phyloP scores from a whole-genome alignment of 805 yeast genomes.

The Metschnikowia arizonensis region DNA sequence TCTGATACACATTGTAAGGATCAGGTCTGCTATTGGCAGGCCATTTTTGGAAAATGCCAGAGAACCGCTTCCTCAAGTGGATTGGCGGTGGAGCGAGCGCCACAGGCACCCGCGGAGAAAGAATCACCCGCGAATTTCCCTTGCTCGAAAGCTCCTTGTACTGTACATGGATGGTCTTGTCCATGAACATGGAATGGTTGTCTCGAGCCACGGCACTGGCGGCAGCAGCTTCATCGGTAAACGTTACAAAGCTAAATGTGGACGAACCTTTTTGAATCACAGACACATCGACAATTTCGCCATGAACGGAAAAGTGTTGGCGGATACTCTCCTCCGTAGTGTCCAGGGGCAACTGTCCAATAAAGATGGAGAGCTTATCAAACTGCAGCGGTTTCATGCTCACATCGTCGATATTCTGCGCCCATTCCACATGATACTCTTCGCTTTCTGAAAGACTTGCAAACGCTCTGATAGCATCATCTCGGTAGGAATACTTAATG shows the following conservation, averaged over 20 bases:
- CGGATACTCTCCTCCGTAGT: slow-evolving; percentile 53
- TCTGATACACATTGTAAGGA: slow-evolving; percentile 27
- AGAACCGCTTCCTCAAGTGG: slow-evolving; percentile 35
- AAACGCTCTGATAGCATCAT: slow-evolving; percentile 83
- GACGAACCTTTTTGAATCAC: slow-evolving; percentile 47
- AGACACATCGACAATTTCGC: slow-evolving; percentile 55
- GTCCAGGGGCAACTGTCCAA: slow-evolving; percentile 62
- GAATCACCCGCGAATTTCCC: slow-evolving; percentile 25
- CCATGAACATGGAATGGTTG: slow-evolving; percentile 71
- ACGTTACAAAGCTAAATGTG: slow-evolving; percentile 72
- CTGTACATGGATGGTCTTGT: slow-evolving; percentile 80
- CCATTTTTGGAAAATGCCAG: slow-evolving; percentile 12
- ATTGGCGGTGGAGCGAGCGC: slow-evolving; percentile 81
- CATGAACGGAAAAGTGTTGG: slow-evolving; percentile 64
- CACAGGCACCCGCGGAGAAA: slow-evolving; percentile 17
- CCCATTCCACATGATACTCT: slow-evolving; percentile 74
- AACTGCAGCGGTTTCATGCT: slow-evolving; percentile 25
- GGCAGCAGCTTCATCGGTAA: slow-evolving; percentile 62
- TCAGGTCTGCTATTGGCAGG: slow-evolving; percentile 7
- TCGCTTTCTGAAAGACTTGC: slow-evolving; percentile 57
- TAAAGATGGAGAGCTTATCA: slow-evolving; percentile 71
- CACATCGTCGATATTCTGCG: slow-evolving; percentile 63
- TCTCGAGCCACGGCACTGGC: slow-evolving; percentile 84
- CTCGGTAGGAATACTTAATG: slow-evolving; percentile 72
- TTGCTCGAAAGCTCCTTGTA: slow-evolving; percentile 54